phyloP scores from a whole-genome alignment of 2,329 filamentous ascomycete species.

The Pseudopithomyces maydicus region DNA sequence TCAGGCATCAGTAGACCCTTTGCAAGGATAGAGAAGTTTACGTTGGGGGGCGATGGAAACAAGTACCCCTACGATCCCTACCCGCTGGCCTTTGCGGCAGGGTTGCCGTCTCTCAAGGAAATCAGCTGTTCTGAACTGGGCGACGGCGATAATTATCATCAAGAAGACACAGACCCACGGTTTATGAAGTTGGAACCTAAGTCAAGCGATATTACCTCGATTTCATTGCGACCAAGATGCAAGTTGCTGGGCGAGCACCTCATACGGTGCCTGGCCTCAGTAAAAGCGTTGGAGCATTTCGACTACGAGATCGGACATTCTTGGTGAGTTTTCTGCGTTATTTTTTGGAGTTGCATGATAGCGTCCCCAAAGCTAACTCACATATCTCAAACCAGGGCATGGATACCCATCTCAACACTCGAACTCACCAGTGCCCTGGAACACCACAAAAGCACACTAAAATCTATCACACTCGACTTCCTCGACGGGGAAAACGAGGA shows the following conservation, averaged over 20 bases:
- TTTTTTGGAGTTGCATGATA: too few relatives aligned
- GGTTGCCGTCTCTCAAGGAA: background rate
- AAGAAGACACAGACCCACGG: background rate
- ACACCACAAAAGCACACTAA: background rate
- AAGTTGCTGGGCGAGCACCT: background rate
- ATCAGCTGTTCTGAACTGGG: background rate
- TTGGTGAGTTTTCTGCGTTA: background rate
- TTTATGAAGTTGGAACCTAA: background rate
- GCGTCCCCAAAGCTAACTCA: too few relatives aligned
- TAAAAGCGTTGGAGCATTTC: background rate
- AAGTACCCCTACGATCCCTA: background rate
- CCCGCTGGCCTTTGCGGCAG: background rate
- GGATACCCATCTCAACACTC: background rate
- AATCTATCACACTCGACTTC: background rate
- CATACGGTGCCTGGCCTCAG: background rate
- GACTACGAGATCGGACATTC: background rate
- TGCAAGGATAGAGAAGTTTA: background rate
- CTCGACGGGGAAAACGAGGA: background rate
- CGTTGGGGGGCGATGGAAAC: background rate
- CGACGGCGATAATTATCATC: background rate
- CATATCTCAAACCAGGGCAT: background rate
- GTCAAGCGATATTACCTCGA: background rate
- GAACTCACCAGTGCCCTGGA: background rate
- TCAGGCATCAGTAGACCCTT: background rate
- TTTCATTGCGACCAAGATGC: background rate